Percentiles rank a stretch among this genome's conserved stretches.
Evolutionary conservation across 768 basidiomycete species (phyloP).

Genomic region (Auricularia auricula-judae): DNA sequence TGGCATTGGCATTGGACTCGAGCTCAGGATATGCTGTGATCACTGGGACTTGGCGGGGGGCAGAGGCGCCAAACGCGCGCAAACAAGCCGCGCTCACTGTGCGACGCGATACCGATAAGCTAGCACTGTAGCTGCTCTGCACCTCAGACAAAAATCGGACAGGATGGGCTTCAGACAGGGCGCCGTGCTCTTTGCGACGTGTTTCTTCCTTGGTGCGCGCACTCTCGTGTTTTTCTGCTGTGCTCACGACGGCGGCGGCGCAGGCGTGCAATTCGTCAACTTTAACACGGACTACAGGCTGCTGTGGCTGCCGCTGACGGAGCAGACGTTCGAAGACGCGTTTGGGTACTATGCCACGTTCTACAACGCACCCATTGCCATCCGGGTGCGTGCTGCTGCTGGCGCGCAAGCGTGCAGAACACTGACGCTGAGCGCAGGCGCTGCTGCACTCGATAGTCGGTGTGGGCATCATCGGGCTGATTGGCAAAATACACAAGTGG

Average conservation of each 20-base stretch:
- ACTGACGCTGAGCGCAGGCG: constrained; percentile 36
- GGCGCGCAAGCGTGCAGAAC: too few relatives aligned
- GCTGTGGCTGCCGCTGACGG: constrained; percentile 56
- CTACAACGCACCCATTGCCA: constrained; percentile 84
- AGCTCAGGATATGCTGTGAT: too few relatives aligned
- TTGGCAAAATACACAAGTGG: constrained; percentile 78
- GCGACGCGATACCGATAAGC: too few relatives aligned
- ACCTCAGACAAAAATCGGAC: neutral
- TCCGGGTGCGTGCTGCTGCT: constrained; percentile 50
- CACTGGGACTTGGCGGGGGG: too few relatives aligned
- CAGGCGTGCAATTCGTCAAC: constrained; percentile 75
- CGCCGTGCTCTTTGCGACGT: constrained; percentile 75
- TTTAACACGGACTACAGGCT: constrained; percentile 82
- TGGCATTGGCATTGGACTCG: too few relatives aligned
- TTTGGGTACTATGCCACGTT: constrained; percentile 89
- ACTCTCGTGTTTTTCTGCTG: neutral
- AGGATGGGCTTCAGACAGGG: constrained; percentile 83
- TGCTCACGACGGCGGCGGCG: neutral
- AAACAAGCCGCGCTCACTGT: too few relatives aligned
- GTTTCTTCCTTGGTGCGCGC: constrained; percentile 76
- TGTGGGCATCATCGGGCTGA: constrained; percentile 60
- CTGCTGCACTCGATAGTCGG: constrained; percentile 78
- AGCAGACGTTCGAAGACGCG: constrained; percentile 59
- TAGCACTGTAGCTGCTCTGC: too few relatives aligned
- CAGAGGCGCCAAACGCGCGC: too few relatives aligned